phyloP scores from a whole-genome alignment of 23 red algal species.

The Gracilaria domingensis region DNA sequence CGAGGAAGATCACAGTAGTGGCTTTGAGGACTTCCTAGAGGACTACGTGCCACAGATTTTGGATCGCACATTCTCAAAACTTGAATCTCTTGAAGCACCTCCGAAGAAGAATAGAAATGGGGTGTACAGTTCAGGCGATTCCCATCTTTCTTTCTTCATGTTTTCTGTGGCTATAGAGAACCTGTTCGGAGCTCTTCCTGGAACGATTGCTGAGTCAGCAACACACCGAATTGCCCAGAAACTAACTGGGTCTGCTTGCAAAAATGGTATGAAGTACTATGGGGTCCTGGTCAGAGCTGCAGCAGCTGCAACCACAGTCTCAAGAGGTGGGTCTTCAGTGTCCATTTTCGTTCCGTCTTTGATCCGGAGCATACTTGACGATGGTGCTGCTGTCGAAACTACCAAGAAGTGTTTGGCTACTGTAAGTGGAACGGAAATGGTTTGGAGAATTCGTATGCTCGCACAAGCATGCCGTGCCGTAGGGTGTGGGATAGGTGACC shows the following conservation, averaged over 20 bases:
- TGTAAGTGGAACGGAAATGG: conserved; percentile 75
- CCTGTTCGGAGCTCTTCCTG: conserved; percentile 71
- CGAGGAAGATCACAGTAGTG: conserved; percentile 34
- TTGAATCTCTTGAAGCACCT: conserved; percentile 84
- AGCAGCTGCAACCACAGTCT: conserved; percentile 57
- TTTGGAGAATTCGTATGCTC: conserved; percentile 93
- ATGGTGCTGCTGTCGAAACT: conserved; percentile 18
- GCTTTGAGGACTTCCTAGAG: conserved; percentile 71
- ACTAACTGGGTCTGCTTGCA: conserved; percentile 64
- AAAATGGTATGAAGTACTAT: conserved; percentile 83
- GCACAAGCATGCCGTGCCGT: conserved; percentile 86
- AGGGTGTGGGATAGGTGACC: conserved; percentile 36
- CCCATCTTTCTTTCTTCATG: conserved; percentile 67
- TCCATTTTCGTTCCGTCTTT: conserved; percentile 75
- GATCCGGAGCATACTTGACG: conserved; percentile 52
- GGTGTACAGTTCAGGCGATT: conserved; percentile 21
- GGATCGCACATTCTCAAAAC: conserved; percentile 74
- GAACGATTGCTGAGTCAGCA: conserved; percentile 28
- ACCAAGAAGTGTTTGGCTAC: conserved; percentile 35
- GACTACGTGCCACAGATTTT: conserved; percentile 79
- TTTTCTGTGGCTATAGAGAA: conserved; percentile 86
- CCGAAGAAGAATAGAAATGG: conserved; percentile 78
- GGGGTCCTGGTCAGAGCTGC: conserved; percentile 64
- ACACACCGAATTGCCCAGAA: conserved; percentile 65
- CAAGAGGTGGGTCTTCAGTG: conserved; percentile 56